Evolutionary conservation across 306 rosid species (phyloP).

Genomic region (Quercus berberidifolia): DNA sequence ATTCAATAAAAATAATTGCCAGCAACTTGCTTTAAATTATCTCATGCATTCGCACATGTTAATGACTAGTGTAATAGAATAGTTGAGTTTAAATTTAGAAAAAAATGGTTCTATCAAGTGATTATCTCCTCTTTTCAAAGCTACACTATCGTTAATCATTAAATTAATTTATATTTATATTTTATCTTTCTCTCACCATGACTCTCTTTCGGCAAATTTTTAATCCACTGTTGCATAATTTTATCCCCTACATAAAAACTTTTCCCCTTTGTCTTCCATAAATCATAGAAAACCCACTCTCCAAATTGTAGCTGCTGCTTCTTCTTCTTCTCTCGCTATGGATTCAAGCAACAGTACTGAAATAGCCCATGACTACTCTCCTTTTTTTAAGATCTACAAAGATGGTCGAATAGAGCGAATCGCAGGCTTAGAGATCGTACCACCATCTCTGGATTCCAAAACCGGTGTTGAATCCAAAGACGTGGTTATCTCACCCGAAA

Average conservation of each 20-base stretch:
- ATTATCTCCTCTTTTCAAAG: no score
- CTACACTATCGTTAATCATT: no score
- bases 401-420: conserved; percentile 56
- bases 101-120: no score
- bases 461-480: conserved; percentile 69
- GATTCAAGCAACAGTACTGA: conserved; percentile 3
- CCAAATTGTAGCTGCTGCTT: neutral
- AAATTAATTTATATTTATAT: no score
- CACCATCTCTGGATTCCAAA: conserved; percentile 37
- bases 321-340: conserved; percentile 19
- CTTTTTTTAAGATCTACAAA: conserved; percentile 54
- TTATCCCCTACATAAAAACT: neutral
- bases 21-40: no score
- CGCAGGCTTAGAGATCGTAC: conserved; percentile 32
- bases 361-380: conserved; percentile 38
- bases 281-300: neutral
- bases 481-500: conserved; percentile 42
- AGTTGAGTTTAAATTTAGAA: no score
- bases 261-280: neutral
- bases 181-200: no score
- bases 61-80: no score
- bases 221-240: neutral
- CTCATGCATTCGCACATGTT: no score
- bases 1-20: no score
- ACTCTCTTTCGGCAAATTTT: neutral